Percentiles rank a stretch among this genome's conserved stretches.
These are phyloP conservation scores for Chrysoporthe cubensis DNA, from an alignment of 2,329 filamentous ascomycete genomes.

Conservation along the genomic window DNA sequence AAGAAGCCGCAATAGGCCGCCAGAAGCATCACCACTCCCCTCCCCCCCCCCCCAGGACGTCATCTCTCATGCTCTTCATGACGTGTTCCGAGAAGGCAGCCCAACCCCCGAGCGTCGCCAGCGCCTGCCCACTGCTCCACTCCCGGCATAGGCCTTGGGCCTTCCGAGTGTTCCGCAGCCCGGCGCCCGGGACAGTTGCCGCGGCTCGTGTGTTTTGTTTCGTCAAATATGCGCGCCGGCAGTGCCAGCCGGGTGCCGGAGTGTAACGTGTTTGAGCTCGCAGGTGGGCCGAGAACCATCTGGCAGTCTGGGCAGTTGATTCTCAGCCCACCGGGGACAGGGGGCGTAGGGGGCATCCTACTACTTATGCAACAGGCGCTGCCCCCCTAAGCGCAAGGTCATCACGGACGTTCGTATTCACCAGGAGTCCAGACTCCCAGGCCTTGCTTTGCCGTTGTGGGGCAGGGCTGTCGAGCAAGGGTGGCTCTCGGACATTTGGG, in stretches of 20 bases:
- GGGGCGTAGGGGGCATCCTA: neutral
- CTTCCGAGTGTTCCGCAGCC: neutral
- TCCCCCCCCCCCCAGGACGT: neutral
- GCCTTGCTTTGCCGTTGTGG: constrained; percentile 1
- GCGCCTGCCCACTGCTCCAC: neutral
- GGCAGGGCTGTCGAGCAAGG: constrained; percentile 5
- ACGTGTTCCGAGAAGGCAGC: constrained; percentile 5
- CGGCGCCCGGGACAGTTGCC: constrained; percentile 19
- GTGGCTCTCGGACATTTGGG: constrained; percentile 2
- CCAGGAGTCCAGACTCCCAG: neutral
- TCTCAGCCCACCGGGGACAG: constrained; percentile 11
- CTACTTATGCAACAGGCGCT: neutral
- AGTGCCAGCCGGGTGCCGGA: constrained; percentile 11
- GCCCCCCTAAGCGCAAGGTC: constrained; percentile 3
- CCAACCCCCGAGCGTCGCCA: neutral
- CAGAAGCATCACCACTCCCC: neutral
- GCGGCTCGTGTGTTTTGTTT: constrained; percentile 23
- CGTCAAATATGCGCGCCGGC: constrained; percentile 18
- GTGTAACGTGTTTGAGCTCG: constrained; percentile 17
- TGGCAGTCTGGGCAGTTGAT: constrained; percentile 12
- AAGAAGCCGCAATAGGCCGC: neutral
- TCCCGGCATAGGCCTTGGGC: neutral
- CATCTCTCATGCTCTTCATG: neutral
- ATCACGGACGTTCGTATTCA: constrained; percentile 5
- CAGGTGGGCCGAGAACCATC: constrained; percentile 10